phyloP scores from a whole-genome alignment of 177 flowering plant genomes.

The Telopea speciosissima region DNA sequence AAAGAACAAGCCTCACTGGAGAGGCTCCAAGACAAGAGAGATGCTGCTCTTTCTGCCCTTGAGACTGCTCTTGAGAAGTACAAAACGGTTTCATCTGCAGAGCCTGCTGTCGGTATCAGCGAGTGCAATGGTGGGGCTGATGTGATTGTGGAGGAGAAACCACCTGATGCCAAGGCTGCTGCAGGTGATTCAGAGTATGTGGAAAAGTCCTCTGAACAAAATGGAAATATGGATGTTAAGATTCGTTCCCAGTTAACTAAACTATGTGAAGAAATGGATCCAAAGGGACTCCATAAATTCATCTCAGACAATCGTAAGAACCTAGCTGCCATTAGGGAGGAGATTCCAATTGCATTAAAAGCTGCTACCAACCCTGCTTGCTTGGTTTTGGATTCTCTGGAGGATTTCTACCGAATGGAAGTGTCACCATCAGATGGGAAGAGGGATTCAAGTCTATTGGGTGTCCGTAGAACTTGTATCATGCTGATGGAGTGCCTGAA shows the following conservation, averaged over 20 bases:
- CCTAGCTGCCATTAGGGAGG: conserved; percentile 67
- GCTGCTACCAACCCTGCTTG: conserved; percentile 61
- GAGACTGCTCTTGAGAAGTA: conserved; percentile 45
- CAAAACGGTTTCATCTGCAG: conserved; percentile 32
- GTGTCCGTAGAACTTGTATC: conserved; percentile 81
- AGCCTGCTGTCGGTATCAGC: conserved; percentile 23
- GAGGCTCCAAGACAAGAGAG: conserved; percentile 76
- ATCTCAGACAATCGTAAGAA: conserved; percentile 91
- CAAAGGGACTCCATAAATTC: conserved; percentile 77
- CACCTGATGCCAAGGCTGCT: conserved; percentile 33
- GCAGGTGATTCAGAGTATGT: conserved; percentile 26
- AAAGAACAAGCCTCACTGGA: conserved; percentile 72
- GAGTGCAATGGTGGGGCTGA: conserved; percentile 21
- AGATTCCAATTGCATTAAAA: conserved; percentile 68
- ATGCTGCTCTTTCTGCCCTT: conserved; percentile 70
- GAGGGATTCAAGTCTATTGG: conserved; percentile 68
- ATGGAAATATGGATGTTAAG: conserved; percentile 32
- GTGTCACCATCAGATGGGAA: conserved; percentile 51
- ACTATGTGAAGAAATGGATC: conserved; percentile 73
- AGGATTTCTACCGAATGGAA: conserved; percentile 61
- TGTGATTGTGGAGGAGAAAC: conserved; percentile 35
- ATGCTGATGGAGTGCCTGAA: conserved; percentile 92
- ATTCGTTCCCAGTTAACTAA: conserved; percentile 58
- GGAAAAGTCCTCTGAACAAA: conserved; percentile 22
- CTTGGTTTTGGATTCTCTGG: conserved; percentile 65